Evolutionary conservation across 2,329 filamentous ascomycete genomes (phyloP).

Genomic region (Cladosporium austrohemisphaericum): DNA sequence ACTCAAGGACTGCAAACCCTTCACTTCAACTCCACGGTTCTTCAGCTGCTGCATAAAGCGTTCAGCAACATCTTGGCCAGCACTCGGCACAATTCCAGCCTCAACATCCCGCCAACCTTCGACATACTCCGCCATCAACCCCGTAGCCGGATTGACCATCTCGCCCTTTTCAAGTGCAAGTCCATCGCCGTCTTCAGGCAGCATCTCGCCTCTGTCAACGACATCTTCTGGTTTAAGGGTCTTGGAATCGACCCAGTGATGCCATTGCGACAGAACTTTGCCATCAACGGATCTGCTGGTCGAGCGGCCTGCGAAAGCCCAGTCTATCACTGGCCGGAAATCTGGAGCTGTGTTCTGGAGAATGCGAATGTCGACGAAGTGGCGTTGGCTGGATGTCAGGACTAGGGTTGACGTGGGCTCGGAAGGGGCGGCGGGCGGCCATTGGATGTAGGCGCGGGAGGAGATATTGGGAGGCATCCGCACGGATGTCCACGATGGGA

Average conservation of each 20-base stretch:
- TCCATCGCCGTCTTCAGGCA: conserved; percentile 37
- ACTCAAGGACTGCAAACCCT: neutral
- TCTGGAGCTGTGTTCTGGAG: conserved; percentile 30
- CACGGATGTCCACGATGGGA: too few relatives aligned
- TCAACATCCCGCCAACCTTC: conserved; percentile 41
- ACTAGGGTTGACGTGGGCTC: conserved; percentile 65
- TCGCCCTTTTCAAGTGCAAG: conserved; percentile 53
- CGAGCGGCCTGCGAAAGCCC: conserved; percentile 61
- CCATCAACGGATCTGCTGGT: conserved; percentile 20
- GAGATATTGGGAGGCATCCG: conserved; percentile 46
- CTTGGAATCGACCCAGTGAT: conserved; percentile 59
- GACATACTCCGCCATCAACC: conserved; percentile 52
- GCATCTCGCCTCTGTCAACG: conserved; percentile 57
- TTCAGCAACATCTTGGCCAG: neutral
- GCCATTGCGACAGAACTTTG: conserved; percentile 44
- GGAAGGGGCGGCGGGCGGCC: conserved; percentile 46
- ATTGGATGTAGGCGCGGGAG: conserved; percentile 56
- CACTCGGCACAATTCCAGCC: neutral
- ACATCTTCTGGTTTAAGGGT: conserved; percentile 36
- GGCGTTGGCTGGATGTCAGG: conserved; percentile 55
- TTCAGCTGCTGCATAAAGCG: neutral
- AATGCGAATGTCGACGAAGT: conserved; percentile 62
- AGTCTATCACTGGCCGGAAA: conserved; percentile 50
- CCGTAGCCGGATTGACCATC: conserved; percentile 58
- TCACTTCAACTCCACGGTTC: neutral